Evolutionary conservation across 2,329 filamentous ascomycete species (phyloP).

Genomic region (Claviceps pazoutovae): DNA sequence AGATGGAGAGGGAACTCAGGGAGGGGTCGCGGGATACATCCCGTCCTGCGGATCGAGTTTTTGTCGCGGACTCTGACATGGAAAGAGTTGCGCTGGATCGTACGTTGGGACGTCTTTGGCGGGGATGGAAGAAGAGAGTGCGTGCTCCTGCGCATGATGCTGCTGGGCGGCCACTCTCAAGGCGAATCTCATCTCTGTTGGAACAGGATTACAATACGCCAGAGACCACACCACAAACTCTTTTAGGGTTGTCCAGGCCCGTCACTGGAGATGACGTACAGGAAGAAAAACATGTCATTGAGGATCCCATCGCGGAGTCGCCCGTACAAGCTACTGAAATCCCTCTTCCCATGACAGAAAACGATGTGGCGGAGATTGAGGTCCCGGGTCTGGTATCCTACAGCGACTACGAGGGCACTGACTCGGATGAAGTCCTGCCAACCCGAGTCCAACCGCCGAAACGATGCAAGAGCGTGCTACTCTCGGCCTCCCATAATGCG

Average conservation of each 20-base stretch:
- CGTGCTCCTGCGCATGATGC: conserved; percentile 40
- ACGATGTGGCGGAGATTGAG: conserved; percentile 70
- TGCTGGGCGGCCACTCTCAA: conserved; percentile 34
- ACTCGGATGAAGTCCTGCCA: conserved; percentile 17
- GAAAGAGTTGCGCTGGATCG: conserved; percentile 85
- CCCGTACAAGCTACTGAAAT: conserved; percentile 29
- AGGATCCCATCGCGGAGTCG: conserved; percentile 15
- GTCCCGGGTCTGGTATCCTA: conserved; percentile 53
- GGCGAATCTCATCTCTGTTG: conserved; percentile 24
- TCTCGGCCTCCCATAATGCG: conserved; percentile 11
- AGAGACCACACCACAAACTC: conserved; percentile 19
- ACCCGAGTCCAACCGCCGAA: conserved; percentile 5
- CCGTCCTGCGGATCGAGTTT: conserved; percentile 48
- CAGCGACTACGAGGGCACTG: conserved; percentile 46
- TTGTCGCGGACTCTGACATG: conserved; percentile 86
- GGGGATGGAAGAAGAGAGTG: conserved; percentile 83
- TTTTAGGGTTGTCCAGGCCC: conserved; percentile 13
- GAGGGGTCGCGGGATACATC: conserved; percentile 32
- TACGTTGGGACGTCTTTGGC: conserved; percentile 79
- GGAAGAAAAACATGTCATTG: conserved; percentile 8
- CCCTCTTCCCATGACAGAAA: conserved; percentile 51
- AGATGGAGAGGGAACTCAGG: conserved; percentile 44
- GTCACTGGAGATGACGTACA: conserved; percentile 3
- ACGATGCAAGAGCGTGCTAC: conserved; percentile 33
- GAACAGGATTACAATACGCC: conserved; percentile 18